Base-by-base conservation (phyloP, 2,329 filamentous ascomycete genomes). In the Akanthomyces muscarius region DNA sequence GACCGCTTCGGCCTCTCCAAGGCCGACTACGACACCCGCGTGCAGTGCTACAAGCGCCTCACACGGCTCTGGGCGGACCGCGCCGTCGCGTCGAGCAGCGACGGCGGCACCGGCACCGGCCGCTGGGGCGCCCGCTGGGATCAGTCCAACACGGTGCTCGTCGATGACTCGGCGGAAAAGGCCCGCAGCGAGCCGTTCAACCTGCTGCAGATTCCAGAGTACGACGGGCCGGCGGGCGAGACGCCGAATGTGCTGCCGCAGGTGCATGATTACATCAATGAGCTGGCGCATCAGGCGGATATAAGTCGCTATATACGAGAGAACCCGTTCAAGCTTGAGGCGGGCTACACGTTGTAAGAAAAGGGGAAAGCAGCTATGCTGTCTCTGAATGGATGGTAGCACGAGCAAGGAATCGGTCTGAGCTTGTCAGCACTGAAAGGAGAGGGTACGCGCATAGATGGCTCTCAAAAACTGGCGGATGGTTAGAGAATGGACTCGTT, bases 11-110 rank as follows among this genome's bases (percentile, higher is more conserved):
- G 85, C 23, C 83, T 99, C 4, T 82, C 83, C 0, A 47, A 68
- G 0, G 65, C 73, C 3, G 88, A 96, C 72, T 97, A 90, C 77
- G 78, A 81, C 63, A 68, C 75, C 56, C 89, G 90, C 63, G 87
- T 94, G 0, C 91, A 96, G 73, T 92, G 93, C 63, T 98, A 97
- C 81, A 99, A 99, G 79, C 85, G 90, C 44, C 82, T 99, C 3
- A 81, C 85, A 0, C 79, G 76, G 56, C 76, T 97, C 0, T 99
- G 95, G 95, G 70, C 69, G 14, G 76, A 86, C 66, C 72, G 74
- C 0, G 54, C 62, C 4, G 73, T 87, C 25, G 73, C 71, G 63
- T 70, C 65, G 8, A 11, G 76, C 78, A 16, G 38, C 33, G 33
- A 13, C 33, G 33, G 13, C 33, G 13, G 41, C 81, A 83, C 73